These are phyloP conservation scores for Stephania cephalantha DNA, from an alignment of 164 flowering plant genomes.

Conservation along the genomic window DNA sequence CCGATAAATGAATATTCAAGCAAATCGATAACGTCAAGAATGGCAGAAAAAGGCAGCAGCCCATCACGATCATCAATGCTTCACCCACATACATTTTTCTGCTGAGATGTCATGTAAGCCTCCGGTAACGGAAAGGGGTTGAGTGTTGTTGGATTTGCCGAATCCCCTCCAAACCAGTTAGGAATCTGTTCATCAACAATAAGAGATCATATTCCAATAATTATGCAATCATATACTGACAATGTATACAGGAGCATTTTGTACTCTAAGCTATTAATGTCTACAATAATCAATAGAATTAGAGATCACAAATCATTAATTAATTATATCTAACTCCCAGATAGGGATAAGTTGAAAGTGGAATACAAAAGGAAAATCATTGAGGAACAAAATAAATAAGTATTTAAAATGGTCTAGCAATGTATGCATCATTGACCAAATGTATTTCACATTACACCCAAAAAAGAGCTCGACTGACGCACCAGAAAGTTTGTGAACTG, in stretches of 20 bases:
- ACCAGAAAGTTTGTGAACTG: slow-evolving; percentile 88
- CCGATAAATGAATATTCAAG: background rate
- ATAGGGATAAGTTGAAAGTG: slow-evolving; percentile 5
- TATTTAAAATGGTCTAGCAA: background rate
- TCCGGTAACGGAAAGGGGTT: slow-evolving; percentile 91
- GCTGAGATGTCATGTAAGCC: slow-evolving; percentile 59
- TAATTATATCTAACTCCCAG: background rate
- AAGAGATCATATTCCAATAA: background rate
- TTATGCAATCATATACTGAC: background rate
- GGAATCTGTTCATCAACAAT: slow-evolving; percentile 64
- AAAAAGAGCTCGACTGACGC: slow-evolving; percentile 10
- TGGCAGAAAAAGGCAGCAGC: background rate
- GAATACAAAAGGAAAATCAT: background rate
- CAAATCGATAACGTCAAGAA: background rate
- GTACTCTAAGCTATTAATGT: background rate
- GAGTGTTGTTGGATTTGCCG: slow-evolving; percentile 50
- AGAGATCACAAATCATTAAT: background rate
- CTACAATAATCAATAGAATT: background rate
- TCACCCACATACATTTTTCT: slow-evolving; percentile 59
- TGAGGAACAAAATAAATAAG: background rate
- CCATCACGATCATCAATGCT: background rate
- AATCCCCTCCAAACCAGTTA: slow-evolving; percentile 63
- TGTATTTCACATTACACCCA: background rate
- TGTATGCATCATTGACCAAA: background rate
- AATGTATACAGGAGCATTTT: background rate